Evolutionary conservation across 2,329 filamentous ascomycete species (phyloP).

Genomic region (Blastomyces emzantsi): DNA sequence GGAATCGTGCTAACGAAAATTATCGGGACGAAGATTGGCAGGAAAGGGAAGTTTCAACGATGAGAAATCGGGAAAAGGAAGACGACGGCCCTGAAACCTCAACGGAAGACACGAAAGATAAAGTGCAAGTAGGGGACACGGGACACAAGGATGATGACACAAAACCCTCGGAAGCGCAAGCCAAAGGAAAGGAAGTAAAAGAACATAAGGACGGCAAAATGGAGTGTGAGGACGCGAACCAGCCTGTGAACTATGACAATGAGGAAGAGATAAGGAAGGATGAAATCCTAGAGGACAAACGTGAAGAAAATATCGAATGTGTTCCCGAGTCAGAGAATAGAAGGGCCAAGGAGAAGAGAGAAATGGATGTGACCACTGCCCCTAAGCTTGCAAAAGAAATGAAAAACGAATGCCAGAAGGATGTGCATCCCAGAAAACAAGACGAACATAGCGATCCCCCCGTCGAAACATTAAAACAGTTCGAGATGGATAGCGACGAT

Average conservation of each 20-base stretch:
- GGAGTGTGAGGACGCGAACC: background rate
- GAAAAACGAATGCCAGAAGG: background rate
- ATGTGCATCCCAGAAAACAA: background rate
- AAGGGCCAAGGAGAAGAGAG: background rate
- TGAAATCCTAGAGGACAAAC: background rate
- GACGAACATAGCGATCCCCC: background rate
- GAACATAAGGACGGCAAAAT: background rate
- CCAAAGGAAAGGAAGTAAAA: background rate
- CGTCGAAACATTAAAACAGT: too few species aligned
- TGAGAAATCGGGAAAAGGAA: background rate
- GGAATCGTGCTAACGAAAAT: background rate
- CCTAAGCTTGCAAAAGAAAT: background rate
- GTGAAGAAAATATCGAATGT: background rate
- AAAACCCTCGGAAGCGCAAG: background rate
- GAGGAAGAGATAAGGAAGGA: background rate
- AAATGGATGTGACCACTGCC: background rate
- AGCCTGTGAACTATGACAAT: background rate
- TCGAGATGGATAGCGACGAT: constrained; percentile 25
- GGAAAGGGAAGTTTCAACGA: background rate
- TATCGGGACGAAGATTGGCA: background rate
- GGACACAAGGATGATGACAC: background rate
- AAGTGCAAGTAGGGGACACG: background rate
- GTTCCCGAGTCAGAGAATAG: background rate
- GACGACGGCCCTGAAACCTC: background rate
- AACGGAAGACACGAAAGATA: background rate